Conservation (phyloP, 176 grass and related monocot species). For the Eragrostis curvula region DNA sequence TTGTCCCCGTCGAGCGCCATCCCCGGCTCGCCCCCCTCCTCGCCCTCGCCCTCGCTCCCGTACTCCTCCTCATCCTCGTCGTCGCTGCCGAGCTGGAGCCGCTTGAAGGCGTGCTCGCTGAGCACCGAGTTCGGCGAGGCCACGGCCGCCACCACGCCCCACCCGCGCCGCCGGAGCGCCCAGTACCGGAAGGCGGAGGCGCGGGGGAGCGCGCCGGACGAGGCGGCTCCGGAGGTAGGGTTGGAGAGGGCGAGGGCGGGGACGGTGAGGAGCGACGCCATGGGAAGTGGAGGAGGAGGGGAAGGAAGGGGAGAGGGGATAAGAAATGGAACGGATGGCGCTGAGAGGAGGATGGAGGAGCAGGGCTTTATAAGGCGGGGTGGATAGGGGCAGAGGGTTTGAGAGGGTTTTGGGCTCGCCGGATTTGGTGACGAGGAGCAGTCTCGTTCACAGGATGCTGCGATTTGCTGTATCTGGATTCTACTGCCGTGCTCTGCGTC, state of each 20-base stretch:
- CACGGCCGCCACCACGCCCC: conserved; percentile 48
- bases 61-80: conserved; percentile 50
- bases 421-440: conserved; percentile 28
- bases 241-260: conserved; percentile 52
- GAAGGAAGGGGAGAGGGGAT: background rate
- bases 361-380: conserved; percentile 34
- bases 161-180: conserved; percentile 44
- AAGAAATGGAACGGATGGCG: conserved; percentile 76
- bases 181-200: conserved; percentile 43
- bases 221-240: conserved; percentile 16
- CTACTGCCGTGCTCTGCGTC: background rate
- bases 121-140: conserved; percentile 84
- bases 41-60: conserved; percentile 43
- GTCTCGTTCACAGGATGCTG: conserved; percentile 29
- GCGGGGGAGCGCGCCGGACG: conserved; percentile 15
- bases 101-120: conserved; percentile 95
- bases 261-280: conserved; percentile 55
- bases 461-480: background rate
- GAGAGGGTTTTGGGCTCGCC: conserved; percentile 12
- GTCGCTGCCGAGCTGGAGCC: conserved; percentile 56
- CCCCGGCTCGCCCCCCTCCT: conserved; percentile 26
- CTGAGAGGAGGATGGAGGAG: background rate
- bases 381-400: conserved; percentile 32
- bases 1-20: conserved; percentile 7
- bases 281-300: background rate